Conservation (phyloP, 31 red algal species). For the Asparagopsis taxiformis region DNA sequence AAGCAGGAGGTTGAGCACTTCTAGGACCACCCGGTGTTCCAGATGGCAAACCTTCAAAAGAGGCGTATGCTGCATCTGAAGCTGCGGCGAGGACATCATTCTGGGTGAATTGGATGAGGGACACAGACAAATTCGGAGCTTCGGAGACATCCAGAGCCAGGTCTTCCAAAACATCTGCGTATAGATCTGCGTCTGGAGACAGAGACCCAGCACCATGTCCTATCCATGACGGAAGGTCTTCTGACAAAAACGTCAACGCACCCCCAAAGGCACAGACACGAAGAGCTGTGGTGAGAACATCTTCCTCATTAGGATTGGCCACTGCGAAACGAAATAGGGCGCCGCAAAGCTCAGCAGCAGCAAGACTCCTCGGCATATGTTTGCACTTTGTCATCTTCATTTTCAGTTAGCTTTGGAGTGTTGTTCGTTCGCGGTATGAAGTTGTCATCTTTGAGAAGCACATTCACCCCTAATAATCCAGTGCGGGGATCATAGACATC, state of each 20-base stretch:
- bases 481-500: constrained; percentile 77
- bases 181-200: constrained; percentile 66
- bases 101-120: constrained; percentile 55
- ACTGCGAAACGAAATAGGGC: constrained; percentile 73
- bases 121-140: constrained; percentile 46
- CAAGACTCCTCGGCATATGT: constrained; percentile 38
- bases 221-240: constrained; percentile 63
- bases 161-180: constrained; percentile 86
- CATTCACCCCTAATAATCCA: constrained; percentile 67
- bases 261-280: constrained; percentile 61
- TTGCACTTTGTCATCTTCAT: constrained; percentile 55
- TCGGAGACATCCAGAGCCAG: constrained; percentile 75
- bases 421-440: constrained; percentile 58
- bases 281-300: constrained; percentile 53
- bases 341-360: constrained; percentile 65
- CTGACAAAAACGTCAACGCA: constrained; percentile 52
- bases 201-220: constrained; percentile 51
- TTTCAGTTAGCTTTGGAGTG: constrained; percentile 36
- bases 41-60: neutral
- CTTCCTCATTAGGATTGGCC: constrained; percentile 71
- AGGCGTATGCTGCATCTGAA: constrained; percentile 52
- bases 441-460: constrained; percentile 49
- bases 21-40: neutral
- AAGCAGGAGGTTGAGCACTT: neutral
- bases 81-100: constrained; percentile 66